phyloP scores from a whole-genome alignment of 441 rosid species.

The Lepidium campestre region DNA sequence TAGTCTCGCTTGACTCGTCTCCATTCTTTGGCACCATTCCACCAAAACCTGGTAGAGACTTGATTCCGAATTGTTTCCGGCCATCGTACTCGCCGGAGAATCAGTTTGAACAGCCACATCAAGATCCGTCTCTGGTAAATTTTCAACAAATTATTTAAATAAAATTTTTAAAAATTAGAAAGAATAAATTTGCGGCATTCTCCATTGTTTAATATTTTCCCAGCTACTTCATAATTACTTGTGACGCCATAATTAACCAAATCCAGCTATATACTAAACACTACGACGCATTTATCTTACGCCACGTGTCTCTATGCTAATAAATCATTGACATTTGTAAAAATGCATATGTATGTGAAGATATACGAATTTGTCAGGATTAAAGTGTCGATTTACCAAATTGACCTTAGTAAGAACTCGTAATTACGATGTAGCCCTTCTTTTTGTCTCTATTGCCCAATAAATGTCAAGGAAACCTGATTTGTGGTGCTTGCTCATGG shows the following conservation, averaged over 20 bases:
- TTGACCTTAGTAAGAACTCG: not conserved
- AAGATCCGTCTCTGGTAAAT: not conserved
- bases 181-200: not conserved
- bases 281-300: not conserved
- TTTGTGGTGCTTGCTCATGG: not conserved
- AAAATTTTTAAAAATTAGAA: not conserved
- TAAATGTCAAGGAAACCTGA: not conserved
- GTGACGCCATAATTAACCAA: constrained; percentile 26
- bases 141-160: not conserved
- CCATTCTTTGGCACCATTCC: constrained; percentile 60
- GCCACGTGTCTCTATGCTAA: not conserved
- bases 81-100: constrained; percentile 35
- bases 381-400: not conserved
- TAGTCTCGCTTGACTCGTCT: constrained; percentile 47
- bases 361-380: not conserved
- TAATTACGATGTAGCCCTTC: not conserved
- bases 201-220: constrained; percentile 15
- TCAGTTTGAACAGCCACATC: constrained; percentile 15
- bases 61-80: constrained; percentile 30
- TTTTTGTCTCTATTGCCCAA: not conserved
- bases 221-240: constrained; percentile 4
- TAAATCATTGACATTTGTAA: not conserved
- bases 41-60: constrained; percentile 35
- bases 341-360: not conserved
- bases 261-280: not conserved